Conservation (phyloP, 495 filamentous ascomycete genomes). For the Xylaria longipes region DNA sequence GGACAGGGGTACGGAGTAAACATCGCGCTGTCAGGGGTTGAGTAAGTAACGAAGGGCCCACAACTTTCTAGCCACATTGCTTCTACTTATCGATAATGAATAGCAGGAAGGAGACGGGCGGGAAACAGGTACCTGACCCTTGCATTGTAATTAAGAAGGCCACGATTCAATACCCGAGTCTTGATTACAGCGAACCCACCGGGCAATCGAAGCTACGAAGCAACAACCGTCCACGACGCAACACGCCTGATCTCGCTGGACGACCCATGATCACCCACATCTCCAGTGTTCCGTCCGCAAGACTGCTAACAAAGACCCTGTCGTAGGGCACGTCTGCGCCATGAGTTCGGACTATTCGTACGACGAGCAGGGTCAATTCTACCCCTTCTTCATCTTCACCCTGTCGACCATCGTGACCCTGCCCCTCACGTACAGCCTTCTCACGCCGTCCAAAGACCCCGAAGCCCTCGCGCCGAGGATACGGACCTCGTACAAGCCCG, state of each 20-base stretch:
- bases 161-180: constrained; percentile 39
- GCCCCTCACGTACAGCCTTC: constrained; percentile 85
- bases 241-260: background rate
- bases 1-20: background rate
- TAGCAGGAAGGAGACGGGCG: background rate
- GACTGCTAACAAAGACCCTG: constrained; percentile 33
- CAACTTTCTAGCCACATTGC: constrained; percentile 22
- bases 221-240: constrained; percentile 13
- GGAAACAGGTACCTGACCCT: constrained; percentile 24
- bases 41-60: background rate
- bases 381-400: constrained; percentile 97
- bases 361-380: constrained; percentile 98
- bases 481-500: constrained; percentile 76
- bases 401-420: constrained; percentile 86
- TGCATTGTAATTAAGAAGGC: constrained; percentile 39
- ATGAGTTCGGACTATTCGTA: constrained; percentile 99
- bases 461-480: constrained; percentile 56
- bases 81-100: constrained; percentile 29
- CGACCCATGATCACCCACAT: constrained; percentile 16
- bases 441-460: constrained; percentile 77
- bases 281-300: constrained; percentile 5
- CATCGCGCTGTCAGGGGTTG: background rate
- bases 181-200: background rate
- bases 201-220: background rate
- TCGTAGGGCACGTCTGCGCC: constrained; percentile 48